phyloP scores from a whole-genome alignment of 148 eudicot genomes.

The Spergularia marina region DNA sequence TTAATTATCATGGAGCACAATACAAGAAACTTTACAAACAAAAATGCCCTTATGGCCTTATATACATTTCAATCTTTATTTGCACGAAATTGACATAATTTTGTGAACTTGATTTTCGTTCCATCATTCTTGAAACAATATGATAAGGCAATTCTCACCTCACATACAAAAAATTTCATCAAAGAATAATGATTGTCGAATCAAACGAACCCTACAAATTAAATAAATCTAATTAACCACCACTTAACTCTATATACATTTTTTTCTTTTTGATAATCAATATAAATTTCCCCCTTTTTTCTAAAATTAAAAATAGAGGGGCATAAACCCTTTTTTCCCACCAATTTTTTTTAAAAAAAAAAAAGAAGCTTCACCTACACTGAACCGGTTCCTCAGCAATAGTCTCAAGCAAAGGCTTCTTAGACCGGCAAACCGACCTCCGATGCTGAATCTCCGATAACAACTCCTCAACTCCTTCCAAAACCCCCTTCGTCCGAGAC shows the following conservation, averaged over 20 bases:
- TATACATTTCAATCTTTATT: no score
- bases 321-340: no score
- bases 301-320: not conserved
- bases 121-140: not conserved
- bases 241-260: not conserved
- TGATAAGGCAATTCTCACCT: constrained; percentile 25
- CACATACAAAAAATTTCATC: constrained; percentile 11
- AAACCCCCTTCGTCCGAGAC: not conserved
- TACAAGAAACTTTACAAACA: no score
- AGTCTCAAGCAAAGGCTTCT: constrained; percentile 85
- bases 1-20: no score
- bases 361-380: constrained; percentile 28
- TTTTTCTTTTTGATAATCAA: not conserved
- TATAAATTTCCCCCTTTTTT: not conserved
- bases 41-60: no score
- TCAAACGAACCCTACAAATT: not conserved
- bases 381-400: constrained; percentile 74
- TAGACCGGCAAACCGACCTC: constrained; percentile 61
- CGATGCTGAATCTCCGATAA: constrained; percentile 52
- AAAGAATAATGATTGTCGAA: not conserved
- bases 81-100: no score
- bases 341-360: not conserved
- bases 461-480: constrained; percentile 52
- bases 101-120: not conserved
- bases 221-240: no score